Conservation (phyloP, 352 stramenopile genomes). For the Globisporangium megalacanthum region DNA sequence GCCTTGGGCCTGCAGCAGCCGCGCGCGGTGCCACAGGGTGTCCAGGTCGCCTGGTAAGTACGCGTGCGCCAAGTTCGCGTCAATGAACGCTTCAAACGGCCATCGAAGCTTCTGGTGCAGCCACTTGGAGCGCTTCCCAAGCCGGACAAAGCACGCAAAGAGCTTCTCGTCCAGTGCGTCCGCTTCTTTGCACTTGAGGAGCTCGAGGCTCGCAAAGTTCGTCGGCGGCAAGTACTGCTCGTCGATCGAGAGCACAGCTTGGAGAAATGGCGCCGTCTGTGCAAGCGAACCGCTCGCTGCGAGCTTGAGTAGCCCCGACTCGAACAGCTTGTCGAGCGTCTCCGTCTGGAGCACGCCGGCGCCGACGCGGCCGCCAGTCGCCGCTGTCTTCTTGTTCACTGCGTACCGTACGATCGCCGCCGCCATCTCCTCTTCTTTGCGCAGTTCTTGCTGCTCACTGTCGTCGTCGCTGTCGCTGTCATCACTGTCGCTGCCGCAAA, state of each 20-base stretch:
- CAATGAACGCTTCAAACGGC: conserved; percentile 49
- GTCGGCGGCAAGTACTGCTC: conserved; percentile 40
- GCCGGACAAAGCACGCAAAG: conserved; percentile 30
- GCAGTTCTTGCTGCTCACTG: conserved; percentile 16
- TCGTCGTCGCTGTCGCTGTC: conserved; percentile 6
- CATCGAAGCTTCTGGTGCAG: conserved; percentile 34
- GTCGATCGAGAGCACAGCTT: conserved; percentile 46
- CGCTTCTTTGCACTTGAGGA: conserved; percentile 54
- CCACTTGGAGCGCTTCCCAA: conserved; percentile 45
- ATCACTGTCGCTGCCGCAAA: not conserved
- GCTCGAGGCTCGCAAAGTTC: conserved; percentile 49
- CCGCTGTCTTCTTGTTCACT: conserved; percentile 26
- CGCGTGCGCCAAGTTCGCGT: conserved; percentile 38
- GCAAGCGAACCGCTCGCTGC: conserved; percentile 22
- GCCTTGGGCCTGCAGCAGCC: conserved; percentile 25
- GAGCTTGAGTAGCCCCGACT: conserved; percentile 40
- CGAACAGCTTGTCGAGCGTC: conserved; percentile 55
- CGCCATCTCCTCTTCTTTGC: conserved; percentile 26
- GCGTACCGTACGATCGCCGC: conserved; percentile 39
- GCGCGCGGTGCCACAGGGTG: conserved; percentile 40
- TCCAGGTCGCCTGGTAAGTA: conserved; percentile 49
- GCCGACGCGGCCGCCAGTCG: not conserved
- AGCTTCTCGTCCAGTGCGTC: conserved; percentile 51
- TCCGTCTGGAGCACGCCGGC: conserved; percentile 21
- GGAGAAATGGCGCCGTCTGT: conserved; percentile 38